Percentiles rank a stretch among this genome's conserved stretches.
Conservation (phyloP, 768 basidiomycete species). For the Lentinula boryana region DNA sequence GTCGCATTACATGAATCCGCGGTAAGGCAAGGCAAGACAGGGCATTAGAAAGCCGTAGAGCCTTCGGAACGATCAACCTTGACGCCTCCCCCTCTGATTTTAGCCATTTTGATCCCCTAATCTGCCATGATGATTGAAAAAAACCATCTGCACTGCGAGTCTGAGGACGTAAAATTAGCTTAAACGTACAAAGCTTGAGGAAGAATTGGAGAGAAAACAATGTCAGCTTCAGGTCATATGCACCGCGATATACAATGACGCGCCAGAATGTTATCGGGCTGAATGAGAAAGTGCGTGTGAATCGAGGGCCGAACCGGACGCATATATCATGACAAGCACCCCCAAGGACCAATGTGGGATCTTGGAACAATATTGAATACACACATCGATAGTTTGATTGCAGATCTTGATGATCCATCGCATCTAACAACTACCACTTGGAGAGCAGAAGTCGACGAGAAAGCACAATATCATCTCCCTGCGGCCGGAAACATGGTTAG, state of each 20-base stretch:
- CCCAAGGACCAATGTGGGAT: neutral
- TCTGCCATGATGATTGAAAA: neutral
- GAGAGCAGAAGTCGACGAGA: neutral
- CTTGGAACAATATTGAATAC: neutral
- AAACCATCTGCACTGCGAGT: neutral
- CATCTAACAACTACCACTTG: neutral
- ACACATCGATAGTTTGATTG: neutral
- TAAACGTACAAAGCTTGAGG: neutral
- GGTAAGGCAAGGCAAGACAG: neutral
- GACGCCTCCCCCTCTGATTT: slow-evolving; percentile 3
- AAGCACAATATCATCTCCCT: neutral
- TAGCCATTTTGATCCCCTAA: neutral
- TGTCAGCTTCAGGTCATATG: neutral
- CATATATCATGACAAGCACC: neutral
- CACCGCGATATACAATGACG: neutral
- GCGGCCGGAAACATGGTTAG: neutral
- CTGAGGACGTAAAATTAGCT: neutral
- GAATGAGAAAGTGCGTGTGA: neutral
- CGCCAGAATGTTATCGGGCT: neutral
- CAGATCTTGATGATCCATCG: neutral
- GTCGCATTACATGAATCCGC: neutral
- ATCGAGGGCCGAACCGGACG: neutral
- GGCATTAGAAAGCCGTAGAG: neutral
- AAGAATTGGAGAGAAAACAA: neutral
- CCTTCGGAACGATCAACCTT: neutral